phyloP scores from a whole-genome alignment of 2,329 filamentous ascomycete genomes.

The Exophiala alcalophila region DNA sequence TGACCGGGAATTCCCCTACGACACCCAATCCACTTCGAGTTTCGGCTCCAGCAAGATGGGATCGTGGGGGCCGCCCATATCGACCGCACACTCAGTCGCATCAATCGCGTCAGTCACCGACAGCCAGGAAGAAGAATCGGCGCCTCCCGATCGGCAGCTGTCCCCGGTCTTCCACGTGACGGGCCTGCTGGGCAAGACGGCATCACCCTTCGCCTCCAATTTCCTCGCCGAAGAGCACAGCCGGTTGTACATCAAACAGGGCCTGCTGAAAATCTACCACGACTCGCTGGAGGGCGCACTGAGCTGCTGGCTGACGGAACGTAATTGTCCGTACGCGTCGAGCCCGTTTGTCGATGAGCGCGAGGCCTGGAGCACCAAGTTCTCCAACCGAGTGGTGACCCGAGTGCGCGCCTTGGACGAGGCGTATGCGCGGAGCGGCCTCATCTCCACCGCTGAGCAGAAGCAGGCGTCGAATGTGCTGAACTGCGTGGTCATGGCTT shows the following conservation, averaged over 20 bases:
- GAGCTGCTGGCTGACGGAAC: slow-evolving; percentile 24
- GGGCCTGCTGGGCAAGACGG: background rate
- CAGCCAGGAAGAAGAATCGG: slow-evolving; percentile 18
- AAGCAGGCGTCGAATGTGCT: slow-evolving; percentile 18
- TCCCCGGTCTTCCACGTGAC: slow-evolving; percentile 1
- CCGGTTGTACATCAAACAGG: slow-evolving; percentile 37
- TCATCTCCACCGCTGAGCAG: slow-evolving; percentile 12
- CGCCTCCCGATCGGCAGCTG: slow-evolving; percentile 15
- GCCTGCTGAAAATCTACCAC: slow-evolving; percentile 22
- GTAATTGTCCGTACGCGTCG: slow-evolving; percentile 37
- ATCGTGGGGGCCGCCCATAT: slow-evolving; percentile 4
- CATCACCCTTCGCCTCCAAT: slow-evolving; percentile 20
- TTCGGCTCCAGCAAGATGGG: slow-evolving; percentile 1
- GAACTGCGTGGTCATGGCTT: slow-evolving; percentile 20
- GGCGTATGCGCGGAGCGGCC: slow-evolving; percentile 5
- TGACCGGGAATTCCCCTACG: slow-evolving; percentile 1
- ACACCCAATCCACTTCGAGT: slow-evolving; percentile 2
- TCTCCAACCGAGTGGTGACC: slow-evolving; percentile 16
- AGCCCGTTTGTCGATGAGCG: slow-evolving; percentile 11
- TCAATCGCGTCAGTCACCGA: slow-evolving; percentile 1
- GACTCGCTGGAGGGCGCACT: slow-evolving; percentile 24
- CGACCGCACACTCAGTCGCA: slow-evolving; percentile 3
- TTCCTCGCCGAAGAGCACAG: slow-evolving; percentile 37
- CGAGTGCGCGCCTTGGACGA: slow-evolving; percentile 20
- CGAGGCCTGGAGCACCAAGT: slow-evolving; percentile 11